phyloP scores from a whole-genome alignment of 352 stramenopile genomes.

The Pythium brachiatum region DNA sequence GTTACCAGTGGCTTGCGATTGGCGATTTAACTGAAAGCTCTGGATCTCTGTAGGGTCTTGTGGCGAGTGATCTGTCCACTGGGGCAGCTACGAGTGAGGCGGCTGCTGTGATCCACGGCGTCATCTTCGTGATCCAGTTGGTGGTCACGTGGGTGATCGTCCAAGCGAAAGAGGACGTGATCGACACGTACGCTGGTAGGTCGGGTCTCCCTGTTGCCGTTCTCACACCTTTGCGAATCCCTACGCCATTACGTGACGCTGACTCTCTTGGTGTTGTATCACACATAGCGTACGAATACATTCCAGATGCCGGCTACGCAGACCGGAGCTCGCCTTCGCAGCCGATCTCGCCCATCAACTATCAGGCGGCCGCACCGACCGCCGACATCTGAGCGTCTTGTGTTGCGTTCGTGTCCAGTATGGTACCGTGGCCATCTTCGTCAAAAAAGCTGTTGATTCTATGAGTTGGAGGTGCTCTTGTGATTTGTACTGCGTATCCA shows the following conservation, averaged over 20 bases:
- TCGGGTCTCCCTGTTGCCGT: background rate
- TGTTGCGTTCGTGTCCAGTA: too few species aligned
- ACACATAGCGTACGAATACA: slow-evolving; percentile 74
- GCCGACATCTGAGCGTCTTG: slow-evolving; percentile 50
- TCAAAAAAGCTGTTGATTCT: too few species aligned
- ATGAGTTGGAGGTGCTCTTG: too few species aligned
- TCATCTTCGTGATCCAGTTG: slow-evolving; percentile 65
- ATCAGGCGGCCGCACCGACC: slow-evolving; percentile 54
- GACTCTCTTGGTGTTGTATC: background rate
- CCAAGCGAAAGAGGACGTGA: slow-evolving; percentile 80
- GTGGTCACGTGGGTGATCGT: slow-evolving; percentile 57
- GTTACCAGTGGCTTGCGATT: background rate
- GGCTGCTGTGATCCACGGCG: slow-evolving; percentile 44
- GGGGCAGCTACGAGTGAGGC: slow-evolving; percentile 39
- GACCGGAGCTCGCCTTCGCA: slow-evolving; percentile 43
- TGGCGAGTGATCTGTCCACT: slow-evolving; percentile 21
- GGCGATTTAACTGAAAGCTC: background rate
- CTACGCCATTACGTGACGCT: too few species aligned
- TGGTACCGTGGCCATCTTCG: too few species aligned
- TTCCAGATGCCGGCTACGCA: slow-evolving; percentile 54
- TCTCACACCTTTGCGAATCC: too few species aligned
- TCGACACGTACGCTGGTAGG: slow-evolving; percentile 80
- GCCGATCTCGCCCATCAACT: slow-evolving; percentile 50
- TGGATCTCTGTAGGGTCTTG: slow-evolving; percentile 5
- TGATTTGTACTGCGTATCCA: too few species aligned